Percentiles rank a stretch among this genome's conserved stretches.
These are phyloP conservation scores for Pyrenophora seminiperda DNA, from an alignment of 2,329 filamentous ascomycete species.

Conservation along the genomic window DNA sequence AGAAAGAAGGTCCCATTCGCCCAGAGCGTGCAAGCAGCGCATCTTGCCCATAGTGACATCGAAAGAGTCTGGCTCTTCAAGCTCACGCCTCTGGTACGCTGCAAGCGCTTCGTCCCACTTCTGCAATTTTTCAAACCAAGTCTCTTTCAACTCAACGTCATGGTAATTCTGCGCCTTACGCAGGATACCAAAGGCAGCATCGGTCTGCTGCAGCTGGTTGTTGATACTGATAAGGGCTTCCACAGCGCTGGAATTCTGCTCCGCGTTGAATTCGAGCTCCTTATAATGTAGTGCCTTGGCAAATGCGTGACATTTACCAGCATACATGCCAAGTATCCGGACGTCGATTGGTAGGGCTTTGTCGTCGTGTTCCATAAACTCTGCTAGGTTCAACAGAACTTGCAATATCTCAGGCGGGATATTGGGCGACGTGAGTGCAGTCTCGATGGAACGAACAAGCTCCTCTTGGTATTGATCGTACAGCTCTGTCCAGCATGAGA, in stretches of 20 bases:
- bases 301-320: slow-evolving; percentile 95
- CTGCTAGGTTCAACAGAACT: slow-evolving; percentile 90
- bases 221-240: slow-evolving; percentile 99
- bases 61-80: slow-evolving; percentile 72
- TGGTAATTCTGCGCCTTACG: slow-evolving; percentile 94
- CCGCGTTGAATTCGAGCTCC: slow-evolving; percentile 95
- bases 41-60: slow-evolving; percentile 99
- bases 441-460: slow-evolving; percentile 92
- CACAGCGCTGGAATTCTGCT: slow-evolving; percentile 92
- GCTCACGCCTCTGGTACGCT: slow-evolving; percentile 87
- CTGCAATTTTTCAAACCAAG: slow-evolving; percentile 98
- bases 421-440: slow-evolving; percentile 90
- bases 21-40: slow-evolving; percentile 94
- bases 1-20: slow-evolving; percentile 95
- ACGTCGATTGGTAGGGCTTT: slow-evolving; percentile 98
- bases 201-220: slow-evolving; percentile 97
- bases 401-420: slow-evolving; percentile 96
- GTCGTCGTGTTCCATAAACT: slow-evolving; percentile 99
- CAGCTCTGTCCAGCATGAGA: slow-evolving; percentile 97
- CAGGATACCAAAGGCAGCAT: slow-evolving; percentile 96
- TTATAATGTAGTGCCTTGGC: slow-evolving; percentile 99
- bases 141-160: slow-evolving; percentile 95
- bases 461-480: slow-evolving; percentile 98
- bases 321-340: slow-evolving; percentile 88
- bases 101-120: slow-evolving; percentile 96